phyloP scores from a whole-genome alignment of 176 grass and related monocot genomes.

The Triticum turgidum region DNA sequence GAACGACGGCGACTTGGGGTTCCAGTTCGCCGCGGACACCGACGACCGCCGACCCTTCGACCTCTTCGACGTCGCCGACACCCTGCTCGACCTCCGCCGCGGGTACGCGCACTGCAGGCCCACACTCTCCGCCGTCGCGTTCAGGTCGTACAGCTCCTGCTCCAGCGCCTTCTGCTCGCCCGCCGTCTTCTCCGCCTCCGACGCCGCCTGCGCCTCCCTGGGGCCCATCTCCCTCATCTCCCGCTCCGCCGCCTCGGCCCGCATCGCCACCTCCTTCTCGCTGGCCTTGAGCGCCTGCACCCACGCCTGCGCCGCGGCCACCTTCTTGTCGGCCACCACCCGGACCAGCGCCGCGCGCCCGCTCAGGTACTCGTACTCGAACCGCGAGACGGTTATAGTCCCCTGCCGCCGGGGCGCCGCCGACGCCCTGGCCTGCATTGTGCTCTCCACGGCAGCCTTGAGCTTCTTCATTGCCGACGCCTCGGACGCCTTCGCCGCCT shows the following conservation, averaged over 20 bases:
- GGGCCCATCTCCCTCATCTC: conserved; percentile 30
- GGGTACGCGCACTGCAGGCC: conserved; percentile 28
- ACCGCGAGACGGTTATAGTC: conserved; percentile 68
- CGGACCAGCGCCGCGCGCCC: conserved; percentile 44
- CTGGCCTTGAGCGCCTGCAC: conserved; percentile 55
- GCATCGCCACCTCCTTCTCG: conserved; percentile 61
- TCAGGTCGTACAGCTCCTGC: conserved; percentile 49
- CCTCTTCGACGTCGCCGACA: conserved; percentile 39
- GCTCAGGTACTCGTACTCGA: conserved; percentile 83
- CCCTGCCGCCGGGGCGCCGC: background rate
- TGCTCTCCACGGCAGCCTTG: conserved; percentile 46
- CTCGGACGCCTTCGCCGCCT: conserved; percentile 63
- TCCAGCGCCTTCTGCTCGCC: conserved; percentile 34
- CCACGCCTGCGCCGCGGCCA: conserved; percentile 74
- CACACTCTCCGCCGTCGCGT: conserved; percentile 36
- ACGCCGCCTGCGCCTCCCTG: conserved; percentile 13
- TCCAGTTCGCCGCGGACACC: conserved; percentile 21
- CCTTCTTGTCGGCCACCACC: conserved; percentile 77
- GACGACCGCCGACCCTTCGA: conserved; percentile 43
- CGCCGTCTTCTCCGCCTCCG: conserved; percentile 29
- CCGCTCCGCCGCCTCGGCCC: conserved; percentile 36
- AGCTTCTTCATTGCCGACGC: conserved; percentile 59
- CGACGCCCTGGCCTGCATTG: conserved; percentile 44
- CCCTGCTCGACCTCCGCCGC: conserved; percentile 43
- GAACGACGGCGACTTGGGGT: conserved; percentile 56